Evolutionary conservation across 768 basidiomycete genomes (phyloP).

Genomic region (Termitomyces sp.): DNA sequence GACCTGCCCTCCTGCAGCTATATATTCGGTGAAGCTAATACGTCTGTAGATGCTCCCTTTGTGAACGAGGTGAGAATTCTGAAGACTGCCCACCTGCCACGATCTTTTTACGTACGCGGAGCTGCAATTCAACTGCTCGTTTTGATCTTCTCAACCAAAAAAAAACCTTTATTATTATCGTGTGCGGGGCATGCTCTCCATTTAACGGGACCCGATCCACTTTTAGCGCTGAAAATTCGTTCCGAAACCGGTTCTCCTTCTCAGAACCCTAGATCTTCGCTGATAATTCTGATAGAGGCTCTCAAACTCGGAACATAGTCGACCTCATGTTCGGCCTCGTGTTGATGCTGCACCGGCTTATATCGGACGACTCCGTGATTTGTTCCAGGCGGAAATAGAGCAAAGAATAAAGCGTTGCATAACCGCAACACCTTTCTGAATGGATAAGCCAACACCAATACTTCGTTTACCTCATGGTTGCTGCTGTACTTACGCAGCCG

Average conservation of each 20-base stretch:
- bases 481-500: conserved; percentile 1
- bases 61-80: conserved; percentile 41
- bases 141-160: conserved; percentile 26
- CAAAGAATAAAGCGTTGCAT: neutral
- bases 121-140: conserved; percentile 32
- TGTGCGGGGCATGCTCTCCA: conserved; percentile 1
- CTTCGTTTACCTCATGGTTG: conserved; percentile 30
- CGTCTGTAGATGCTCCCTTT: conserved; percentile 35
- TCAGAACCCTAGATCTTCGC: conserved; percentile 18
- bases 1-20: conserved; percentile 33
- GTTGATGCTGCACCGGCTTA: conserved; percentile 25
- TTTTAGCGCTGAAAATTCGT: conserved; percentile 13
- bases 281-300: conserved; percentile 19
- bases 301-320: conserved; percentile 8
- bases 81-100: conserved; percentile 42
- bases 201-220: conserved; percentile 10
- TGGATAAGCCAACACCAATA: neutral
- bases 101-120: conserved; percentile 46
- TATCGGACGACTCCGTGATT: neutral
- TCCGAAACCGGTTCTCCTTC: conserved; percentile 14
- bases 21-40: conserved; percentile 45
- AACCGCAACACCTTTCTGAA: neutral
- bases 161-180: conserved; percentile 13
- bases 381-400: conserved; percentile 12
- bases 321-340: conserved; percentile 40